phyloP scores from a whole-genome alignment of 371 early-diverging fungal species.

The Mortierella sp. region DNA sequence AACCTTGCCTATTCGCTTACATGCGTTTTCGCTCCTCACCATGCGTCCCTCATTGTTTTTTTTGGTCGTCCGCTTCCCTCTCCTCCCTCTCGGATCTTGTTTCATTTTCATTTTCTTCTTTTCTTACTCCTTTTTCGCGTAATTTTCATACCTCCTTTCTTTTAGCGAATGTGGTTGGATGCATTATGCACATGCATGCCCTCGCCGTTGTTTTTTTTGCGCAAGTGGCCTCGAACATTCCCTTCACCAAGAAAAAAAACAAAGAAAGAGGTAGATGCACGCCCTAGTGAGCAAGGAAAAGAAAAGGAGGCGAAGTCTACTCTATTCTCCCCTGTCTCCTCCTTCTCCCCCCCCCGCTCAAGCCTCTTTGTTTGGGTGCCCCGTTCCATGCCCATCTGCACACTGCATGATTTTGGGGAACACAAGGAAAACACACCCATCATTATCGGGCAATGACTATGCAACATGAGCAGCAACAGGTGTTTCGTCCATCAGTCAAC shows the following conservation, averaged over 20 bases:
- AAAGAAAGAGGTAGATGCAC: not conserved
- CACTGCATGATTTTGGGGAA: not conserved
- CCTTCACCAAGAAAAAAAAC: not conserved
- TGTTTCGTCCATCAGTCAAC: not conserved
- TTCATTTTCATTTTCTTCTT: not conserved
- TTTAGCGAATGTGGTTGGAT: not conserved
- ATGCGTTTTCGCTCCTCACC: not conserved
- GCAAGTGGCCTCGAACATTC: conserved; percentile 5
- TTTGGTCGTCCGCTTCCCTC: not conserved
- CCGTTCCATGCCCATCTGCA: not conserved
- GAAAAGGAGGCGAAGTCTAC: no score
- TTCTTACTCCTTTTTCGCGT: not conserved
- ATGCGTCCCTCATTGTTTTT: not conserved
- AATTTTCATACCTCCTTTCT: not conserved
- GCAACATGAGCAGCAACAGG: not conserved
- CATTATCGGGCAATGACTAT: not conserved
- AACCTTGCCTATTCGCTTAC: not conserved
- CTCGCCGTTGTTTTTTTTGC: not conserved
- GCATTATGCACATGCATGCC: not conserved
- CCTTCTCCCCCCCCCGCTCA: no score
- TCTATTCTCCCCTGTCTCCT: no score
- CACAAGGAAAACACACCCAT: not conserved
- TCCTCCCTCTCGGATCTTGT: not conserved
- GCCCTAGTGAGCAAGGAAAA: no score
- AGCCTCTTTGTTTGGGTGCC: not conserved